Conservation (phyloP, 768 basidiomycete genomes). For the Cyathus striatus region DNA sequence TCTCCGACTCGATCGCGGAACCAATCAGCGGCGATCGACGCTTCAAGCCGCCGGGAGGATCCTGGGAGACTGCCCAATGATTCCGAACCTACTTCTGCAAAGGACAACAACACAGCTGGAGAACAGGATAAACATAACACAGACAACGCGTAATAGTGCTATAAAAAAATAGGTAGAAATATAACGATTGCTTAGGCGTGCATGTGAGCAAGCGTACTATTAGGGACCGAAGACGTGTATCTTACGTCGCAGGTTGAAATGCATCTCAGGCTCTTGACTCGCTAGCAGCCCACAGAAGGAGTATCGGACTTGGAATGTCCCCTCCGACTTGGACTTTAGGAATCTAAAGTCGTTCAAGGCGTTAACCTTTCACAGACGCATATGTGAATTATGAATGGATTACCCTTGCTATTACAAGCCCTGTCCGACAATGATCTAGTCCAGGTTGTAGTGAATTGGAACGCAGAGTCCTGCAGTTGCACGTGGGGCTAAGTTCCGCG, state of each 20-base stretch:
- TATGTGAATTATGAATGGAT: conserved; percentile 10
- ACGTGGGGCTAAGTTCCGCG: neutral
- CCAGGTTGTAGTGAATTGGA: conserved; percentile 14
- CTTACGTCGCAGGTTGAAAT: conserved; percentile 15
- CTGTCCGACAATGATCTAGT: conserved; percentile 8
- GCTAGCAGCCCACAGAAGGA: conserved; percentile 9
- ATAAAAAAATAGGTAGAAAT: too few relatives aligned
- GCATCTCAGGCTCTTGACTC: conserved; percentile 12
- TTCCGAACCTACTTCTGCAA: too few relatives aligned
- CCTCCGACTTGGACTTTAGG: conserved; percentile 14
- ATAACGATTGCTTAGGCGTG: too few relatives aligned
- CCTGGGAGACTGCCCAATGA: too few relatives aligned
- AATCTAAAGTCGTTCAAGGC: conserved; percentile 11
- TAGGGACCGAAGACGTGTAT: conserved; percentile 13
- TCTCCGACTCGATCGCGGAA: too few relatives aligned
- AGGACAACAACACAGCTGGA: too few relatives aligned
- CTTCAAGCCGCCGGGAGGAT: too few relatives aligned
- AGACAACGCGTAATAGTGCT: too few relatives aligned
- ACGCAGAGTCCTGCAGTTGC: conserved; percentile 4
- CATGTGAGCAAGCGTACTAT: conserved; percentile 11
- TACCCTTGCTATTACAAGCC: conserved; percentile 15
- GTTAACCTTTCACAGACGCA: conserved; percentile 4
- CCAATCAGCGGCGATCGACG: too few relatives aligned
- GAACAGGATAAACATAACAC: too few relatives aligned
- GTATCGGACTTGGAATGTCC: conserved; percentile 8